Percentiles rank a stretch among this genome's conserved stretches.
Evolutionary conservation across 148 eudicot species (phyloP).

Genomic region (Cornus controversa): DNA sequence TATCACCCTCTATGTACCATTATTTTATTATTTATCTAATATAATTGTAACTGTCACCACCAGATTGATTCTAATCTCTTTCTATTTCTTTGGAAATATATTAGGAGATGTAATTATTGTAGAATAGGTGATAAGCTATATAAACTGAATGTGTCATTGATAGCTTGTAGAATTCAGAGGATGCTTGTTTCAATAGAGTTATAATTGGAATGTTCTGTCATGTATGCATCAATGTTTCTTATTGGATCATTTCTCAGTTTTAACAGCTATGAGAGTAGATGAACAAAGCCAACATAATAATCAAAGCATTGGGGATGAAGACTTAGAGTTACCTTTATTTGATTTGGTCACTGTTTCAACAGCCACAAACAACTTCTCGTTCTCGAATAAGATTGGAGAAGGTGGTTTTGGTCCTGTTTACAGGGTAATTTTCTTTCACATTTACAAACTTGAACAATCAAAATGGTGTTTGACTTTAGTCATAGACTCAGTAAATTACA

Average conservation of each 20-base stretch:
- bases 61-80: no score
- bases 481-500: not conserved
- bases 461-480: not conserved
- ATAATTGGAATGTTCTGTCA: no score
- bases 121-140: not conserved
- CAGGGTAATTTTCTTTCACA: not conserved
- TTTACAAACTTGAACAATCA: not conserved
- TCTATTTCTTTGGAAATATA: not conserved
- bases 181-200: not conserved
- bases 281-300: not conserved
- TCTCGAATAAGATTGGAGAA: constrained; percentile 11
- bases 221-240: not conserved
- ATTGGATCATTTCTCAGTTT: not conserved
- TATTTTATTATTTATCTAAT: no score
- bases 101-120: no score
- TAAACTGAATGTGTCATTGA: no score
- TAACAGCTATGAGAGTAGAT: constrained; percentile 5
- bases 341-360: constrained; percentile 18
- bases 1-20: no score
- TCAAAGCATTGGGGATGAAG: constrained; percentile 5
- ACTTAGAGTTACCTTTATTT: constrained; percentile 19
- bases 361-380: constrained; percentile 19
- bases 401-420: constrained; percentile 14
- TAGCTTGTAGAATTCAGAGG: not conserved
- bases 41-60: no score